These are phyloP conservation scores for Leptographium radiaticola DNA, from an alignment of 2,329 filamentous ascomycete species.

Conservation along the genomic window DNA sequence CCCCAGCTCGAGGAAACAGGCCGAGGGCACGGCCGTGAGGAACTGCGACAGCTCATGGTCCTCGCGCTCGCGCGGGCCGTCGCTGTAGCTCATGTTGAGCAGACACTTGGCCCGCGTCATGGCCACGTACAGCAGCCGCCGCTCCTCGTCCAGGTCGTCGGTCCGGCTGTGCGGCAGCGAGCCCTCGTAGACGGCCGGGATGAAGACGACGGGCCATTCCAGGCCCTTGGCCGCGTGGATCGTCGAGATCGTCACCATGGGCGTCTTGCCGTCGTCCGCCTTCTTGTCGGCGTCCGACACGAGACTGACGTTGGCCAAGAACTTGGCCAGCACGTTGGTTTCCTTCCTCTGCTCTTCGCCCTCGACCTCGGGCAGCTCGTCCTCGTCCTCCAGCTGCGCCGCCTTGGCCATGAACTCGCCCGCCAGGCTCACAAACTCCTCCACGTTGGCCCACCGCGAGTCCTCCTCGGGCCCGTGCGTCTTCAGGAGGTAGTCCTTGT, in stretches of 20 bases:
- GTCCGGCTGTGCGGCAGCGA: conserved; percentile 81
- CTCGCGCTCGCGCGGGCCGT: conserved; percentile 9
- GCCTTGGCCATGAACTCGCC: conserved; percentile 47
- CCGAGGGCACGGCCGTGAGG: conserved; percentile 39
- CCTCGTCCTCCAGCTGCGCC: conserved; percentile 29
- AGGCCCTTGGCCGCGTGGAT: conserved; percentile 94
- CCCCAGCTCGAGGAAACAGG: conserved; percentile 41
- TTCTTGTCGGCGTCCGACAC: conserved; percentile 63
- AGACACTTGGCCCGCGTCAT: conserved; percentile 89
- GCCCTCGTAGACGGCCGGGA: conserved; percentile 79
- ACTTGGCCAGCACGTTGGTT: conserved; percentile 52
- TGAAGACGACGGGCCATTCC: conserved; percentile 92
- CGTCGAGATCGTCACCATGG: conserved; percentile 78
- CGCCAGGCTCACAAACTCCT: conserved; percentile 74
- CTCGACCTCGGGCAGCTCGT: conserved; percentile 53
- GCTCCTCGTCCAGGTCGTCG: conserved; percentile 78
- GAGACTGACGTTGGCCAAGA: conserved; percentile 83
- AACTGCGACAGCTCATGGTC: conserved; percentile 59
- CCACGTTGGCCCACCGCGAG: conserved; percentile 72
- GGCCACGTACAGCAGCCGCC: conserved; percentile 81
- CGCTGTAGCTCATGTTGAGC: conserved; percentile 65
- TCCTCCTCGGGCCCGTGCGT: conserved; percentile 65
- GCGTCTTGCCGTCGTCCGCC: conserved; percentile 38
- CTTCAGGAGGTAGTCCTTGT: conserved; percentile 60
- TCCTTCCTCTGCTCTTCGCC: conserved; percentile 57